These are phyloP conservation scores for Schizothecium vesticola DNA, from an alignment of 495 filamentous ascomycete species.

Conservation along the genomic window DNA sequence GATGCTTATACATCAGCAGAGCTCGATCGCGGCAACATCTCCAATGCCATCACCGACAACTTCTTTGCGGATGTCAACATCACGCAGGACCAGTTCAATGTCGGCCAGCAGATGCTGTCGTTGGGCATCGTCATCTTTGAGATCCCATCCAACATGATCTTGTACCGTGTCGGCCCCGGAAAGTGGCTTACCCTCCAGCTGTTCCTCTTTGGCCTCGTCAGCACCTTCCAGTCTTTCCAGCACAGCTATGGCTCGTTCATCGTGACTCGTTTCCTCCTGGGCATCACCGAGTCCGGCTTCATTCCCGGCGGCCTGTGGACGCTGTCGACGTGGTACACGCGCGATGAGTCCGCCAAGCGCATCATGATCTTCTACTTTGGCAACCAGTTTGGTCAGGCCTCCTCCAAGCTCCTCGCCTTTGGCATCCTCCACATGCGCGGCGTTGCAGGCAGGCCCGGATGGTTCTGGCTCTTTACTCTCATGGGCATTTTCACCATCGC, in stretches of 20 bases:
- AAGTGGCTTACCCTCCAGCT: slow-evolving; percentile 55
- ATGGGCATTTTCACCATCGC: slow-evolving; percentile 52
- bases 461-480: slow-evolving; percentile 57
- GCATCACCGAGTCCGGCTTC: slow-evolving; percentile 51
- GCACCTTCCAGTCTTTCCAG: slow-evolving; percentile 55
- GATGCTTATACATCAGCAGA: slow-evolving; percentile 38
- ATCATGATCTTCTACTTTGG: slow-evolving; percentile 56
- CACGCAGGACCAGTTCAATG: slow-evolving; percentile 53
- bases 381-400: slow-evolving; percentile 47
- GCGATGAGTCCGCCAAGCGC: slow-evolving; percentile 50
- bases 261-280: slow-evolving; percentile 49
- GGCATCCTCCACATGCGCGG: slow-evolving; percentile 40
- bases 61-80: slow-evolving; percentile 51
- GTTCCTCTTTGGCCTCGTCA: slow-evolving; percentile 53
- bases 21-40: slow-evolving; percentile 29
- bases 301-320: slow-evolving; percentile 58
- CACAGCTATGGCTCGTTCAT: slow-evolving; percentile 45
- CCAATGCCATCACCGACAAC: slow-evolving; percentile 28
- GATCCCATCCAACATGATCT: slow-evolving; percentile 53
- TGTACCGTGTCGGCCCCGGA: slow-evolving; percentile 53
- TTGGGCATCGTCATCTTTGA: slow-evolving; percentile 54
- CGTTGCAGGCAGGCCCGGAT: slow-evolving; percentile 45
- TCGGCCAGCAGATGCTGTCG: slow-evolving; percentile 52
- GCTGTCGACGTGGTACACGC: slow-evolving; percentile 58
- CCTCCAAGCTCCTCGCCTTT: slow-evolving; percentile 33